Base-by-base conservation (phyloP, 495 filamentous ascomycete species). In the Penicillium crystallinum region DNA sequence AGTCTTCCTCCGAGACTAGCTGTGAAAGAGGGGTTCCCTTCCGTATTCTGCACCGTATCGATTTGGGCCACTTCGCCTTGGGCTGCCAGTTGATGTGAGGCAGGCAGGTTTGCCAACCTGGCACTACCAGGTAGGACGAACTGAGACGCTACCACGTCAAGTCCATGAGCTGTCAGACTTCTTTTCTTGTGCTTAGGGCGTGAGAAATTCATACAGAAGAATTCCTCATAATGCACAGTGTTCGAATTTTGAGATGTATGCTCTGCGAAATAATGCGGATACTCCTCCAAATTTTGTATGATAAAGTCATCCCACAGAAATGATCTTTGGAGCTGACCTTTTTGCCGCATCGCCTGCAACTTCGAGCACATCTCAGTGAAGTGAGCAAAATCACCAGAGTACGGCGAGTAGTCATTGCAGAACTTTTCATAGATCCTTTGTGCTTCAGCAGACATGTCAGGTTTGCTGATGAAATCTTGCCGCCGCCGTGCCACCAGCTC, bases 251-350 rank as follows among this genome's bases (percentile, higher is more conserved):
- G 53, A 7, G 46, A 53, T 4, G 33, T 21, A 35, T 59, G 61
- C 21, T 65, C 40, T 39, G 66, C 52, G 2, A 73, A 27, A 44
- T 79, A 66, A 23, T 40, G 46, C 3, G 64, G 61, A 30, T 76
- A 80, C 7, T 69, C 62, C n/a, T 64, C 49, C 27, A 71, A 58
- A 52, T 78, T 63, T 53, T 67, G 64, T 23, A 77, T 75, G 46
- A 90, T 73, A 57, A 87, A 87, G 50, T 90, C 86, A 61, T 90
- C 87, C 65, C 81, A 89, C 0, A 86, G 53, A 34, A 71, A 80
- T 19, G 72, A 74, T 30, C 74, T 69, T 19, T 73, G 52, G 22
- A 84, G 49, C 15, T 65, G 33, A 6, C 65, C 74, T 10, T 61
- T 49, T 19, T 65, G 58, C 12, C 72, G 60, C 17, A 85, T 69